A percentile compares a stretch with the other conserved stretches of the same genome.
phyloP scores from a whole-genome alignment of 2,329 filamentous ascomycete genomes.

The Penicillium sp. region DNA sequence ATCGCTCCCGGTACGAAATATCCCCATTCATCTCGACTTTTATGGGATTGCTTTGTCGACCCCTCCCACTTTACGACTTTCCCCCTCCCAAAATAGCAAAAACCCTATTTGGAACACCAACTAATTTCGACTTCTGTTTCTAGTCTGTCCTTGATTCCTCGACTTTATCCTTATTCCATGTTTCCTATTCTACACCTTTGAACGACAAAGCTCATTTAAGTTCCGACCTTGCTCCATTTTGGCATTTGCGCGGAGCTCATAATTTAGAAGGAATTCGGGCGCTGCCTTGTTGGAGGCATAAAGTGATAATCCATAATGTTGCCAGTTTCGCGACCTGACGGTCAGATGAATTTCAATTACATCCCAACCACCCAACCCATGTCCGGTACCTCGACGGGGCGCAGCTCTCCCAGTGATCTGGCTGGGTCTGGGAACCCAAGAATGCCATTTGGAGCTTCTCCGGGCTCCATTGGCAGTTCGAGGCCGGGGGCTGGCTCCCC shows the following conservation, averaged over 20 bases:
- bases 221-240: conserved; percentile 7
- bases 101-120: conserved; percentile 1
- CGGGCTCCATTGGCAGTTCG: conserved; percentile 53
- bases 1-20: background rate
- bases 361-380: conserved; percentile 66
- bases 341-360: conserved; percentile 80
- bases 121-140: conserved; percentile 10
- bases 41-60: conserved; percentile 16
- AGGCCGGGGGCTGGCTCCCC: conserved; percentile 92
- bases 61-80: conserved; percentile 15
- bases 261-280: conserved; percentile 13
- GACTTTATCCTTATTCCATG: conserved; percentile 1
- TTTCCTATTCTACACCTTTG: conserved; percentile 10
- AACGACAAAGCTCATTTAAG: conserved; percentile 17
- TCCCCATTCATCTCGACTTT: background rate
- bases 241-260: conserved; percentile 9
- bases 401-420: conserved; percentile 76
- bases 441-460: conserved; percentile 69
- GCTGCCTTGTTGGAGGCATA: conserved; percentile 21
- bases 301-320: conserved; percentile 83
- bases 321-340: conserved; percentile 73
- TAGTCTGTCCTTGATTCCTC: background rate
- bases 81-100: conserved; percentile 2
- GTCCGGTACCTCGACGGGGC: conserved; percentile 76
- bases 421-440: conserved; percentile 62